Conservation (phyloP, 116 monocot genomes). For the Phalaenopsis hybrid region DNA sequence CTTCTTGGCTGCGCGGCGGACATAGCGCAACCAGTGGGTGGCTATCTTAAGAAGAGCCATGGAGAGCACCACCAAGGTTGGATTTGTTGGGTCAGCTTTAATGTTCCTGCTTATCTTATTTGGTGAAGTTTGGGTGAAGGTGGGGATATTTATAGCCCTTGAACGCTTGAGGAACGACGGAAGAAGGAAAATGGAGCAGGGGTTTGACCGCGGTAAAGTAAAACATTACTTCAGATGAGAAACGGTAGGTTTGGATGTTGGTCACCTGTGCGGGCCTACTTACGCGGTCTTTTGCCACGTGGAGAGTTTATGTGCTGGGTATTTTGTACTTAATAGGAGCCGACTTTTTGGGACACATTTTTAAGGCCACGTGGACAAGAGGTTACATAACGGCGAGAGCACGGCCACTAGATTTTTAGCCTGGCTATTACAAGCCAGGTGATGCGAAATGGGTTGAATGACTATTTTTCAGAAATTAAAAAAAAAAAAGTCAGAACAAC, state of each 20-base stretch:
- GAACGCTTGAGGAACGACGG: background rate
- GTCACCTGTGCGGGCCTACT: slow-evolving; percentile 4
- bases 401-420: too few species aligned
- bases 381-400: too few species aligned
- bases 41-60: slow-evolving; percentile 37
- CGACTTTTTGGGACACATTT: too few species aligned
- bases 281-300: background rate
- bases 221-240: background rate
- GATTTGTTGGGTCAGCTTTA: background rate
- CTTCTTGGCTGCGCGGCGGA: slow-evolving; percentile 27
- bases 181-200: background rate
- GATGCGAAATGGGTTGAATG: too few species aligned
- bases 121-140: background rate
- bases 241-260: slow-evolving; percentile 9
- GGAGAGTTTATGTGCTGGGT: background rate
- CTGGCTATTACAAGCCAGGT: too few species aligned
- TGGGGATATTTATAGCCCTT: background rate
- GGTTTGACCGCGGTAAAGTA: background rate
- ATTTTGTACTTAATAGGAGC: background rate
- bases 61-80: slow-evolving; percentile 10
- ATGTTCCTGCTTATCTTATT: too few species aligned
- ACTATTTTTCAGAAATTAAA: too few species aligned
- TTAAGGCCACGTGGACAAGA: too few species aligned
- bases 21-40: slow-evolving; percentile 36
- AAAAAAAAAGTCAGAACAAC: too few species aligned